Evolutionary conservation across 257 asterid genomes (phyloP), one percentile per base, ranked within the genome.

Genomic region (Eucommia ulmoides): DNA sequence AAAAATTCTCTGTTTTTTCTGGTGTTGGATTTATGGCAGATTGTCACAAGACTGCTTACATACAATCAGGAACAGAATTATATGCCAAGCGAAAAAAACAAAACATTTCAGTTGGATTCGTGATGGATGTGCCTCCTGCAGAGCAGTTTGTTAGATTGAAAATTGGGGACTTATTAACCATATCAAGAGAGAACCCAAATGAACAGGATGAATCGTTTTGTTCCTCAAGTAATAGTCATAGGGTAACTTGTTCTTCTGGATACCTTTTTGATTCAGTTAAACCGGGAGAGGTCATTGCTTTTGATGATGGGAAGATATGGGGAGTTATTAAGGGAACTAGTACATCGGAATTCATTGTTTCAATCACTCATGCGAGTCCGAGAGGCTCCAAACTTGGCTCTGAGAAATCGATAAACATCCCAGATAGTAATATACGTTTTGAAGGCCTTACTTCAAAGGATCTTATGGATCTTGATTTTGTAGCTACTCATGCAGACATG

Each of bases 371-470:
- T 65, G 88, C 93, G 24, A 75, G 80, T 38, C 70, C 58, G 17
- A 81, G 64, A 63, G 93, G 88, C 19, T 65, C 76, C 26, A 81
- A 81, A 65, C 74, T 81, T 35, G 84, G 93, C 56, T 75, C 84
- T 1, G 93, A 81, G 54, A 81, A 81, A 58, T 81, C 93, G 50
- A 81, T 81, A 54, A 78, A 81, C 60, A 81, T 81, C 35, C 93
- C 93, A 2, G 71, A 57, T 58, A 81, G 88, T 60, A 70, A 78
- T 35, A 81, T 81, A 24, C 53, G 72, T 53, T 78, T 78, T 26
- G 93, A 78, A 64, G 93, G 93, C 41, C 82, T 81, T 53, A 78
- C 93, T 47, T 78, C 80, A 33, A 81, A 81, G 70, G 93, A 81
- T 63, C 74, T 81, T 7, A 52, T 63, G 71, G 93, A 81, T 64